phyloP scores from a whole-genome alignment of 2,329 filamentous ascomycete species.

The Knufia fluminis region DNA sequence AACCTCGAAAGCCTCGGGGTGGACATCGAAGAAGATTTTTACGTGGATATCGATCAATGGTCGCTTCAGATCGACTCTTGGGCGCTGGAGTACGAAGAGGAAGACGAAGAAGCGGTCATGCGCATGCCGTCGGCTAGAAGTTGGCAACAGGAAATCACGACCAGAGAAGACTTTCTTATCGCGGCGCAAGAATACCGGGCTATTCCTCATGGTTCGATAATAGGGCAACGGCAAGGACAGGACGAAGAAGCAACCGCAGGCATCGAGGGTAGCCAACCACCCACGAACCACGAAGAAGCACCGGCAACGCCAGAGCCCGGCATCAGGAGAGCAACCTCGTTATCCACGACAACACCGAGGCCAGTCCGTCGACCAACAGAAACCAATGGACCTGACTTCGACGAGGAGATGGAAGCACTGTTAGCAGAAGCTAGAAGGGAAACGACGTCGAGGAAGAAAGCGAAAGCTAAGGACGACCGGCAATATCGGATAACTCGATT shows the following conservation, averaged over 20 bases:
- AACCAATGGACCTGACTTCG: conserved; percentile 7
- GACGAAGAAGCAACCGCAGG: not conserved
- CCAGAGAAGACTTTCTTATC: conserved; percentile 6
- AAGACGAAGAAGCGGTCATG: not conserved
- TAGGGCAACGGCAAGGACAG: not conserved
- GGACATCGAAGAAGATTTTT: conserved; percentile 9
- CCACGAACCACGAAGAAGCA: not conserved
- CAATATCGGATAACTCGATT: conserved; percentile 34
- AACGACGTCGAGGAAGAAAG: not conserved
- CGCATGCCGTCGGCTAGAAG: not conserved
- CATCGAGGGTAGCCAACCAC: not conserved
- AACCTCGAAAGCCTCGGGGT: conserved; percentile 8
- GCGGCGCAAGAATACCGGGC: not conserved
- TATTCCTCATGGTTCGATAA: not conserved
- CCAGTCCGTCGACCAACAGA: conserved; percentile 20
- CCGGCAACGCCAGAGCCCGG: conserved; percentile 12
- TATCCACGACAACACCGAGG: conserved; percentile 12
- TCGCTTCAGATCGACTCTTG: not conserved
- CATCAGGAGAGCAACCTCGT: conserved; percentile 14
- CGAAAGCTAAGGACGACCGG: not conserved
- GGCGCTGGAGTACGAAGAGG: conserved; percentile 2
- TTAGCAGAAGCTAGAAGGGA: not conserved
- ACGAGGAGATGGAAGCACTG: conserved; percentile 10
- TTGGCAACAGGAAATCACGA: not conserved
- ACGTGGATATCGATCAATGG: conserved; percentile 7